Evolutionary conservation across 2,329 filamentous ascomycete species (phyloP).

Genomic region (Aspergillus melleus): DNA sequence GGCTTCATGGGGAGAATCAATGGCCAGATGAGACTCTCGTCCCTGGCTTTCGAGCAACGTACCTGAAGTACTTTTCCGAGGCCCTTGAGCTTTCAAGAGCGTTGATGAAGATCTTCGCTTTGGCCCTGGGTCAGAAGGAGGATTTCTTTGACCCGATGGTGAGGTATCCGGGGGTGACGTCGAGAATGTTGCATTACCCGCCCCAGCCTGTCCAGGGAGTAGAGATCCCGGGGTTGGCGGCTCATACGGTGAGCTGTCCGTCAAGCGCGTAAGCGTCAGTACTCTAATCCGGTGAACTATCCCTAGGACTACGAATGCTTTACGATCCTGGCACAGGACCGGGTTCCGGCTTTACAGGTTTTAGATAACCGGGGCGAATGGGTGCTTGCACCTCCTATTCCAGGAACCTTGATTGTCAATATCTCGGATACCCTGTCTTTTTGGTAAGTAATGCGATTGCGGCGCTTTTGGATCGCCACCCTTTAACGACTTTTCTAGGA

Average conservation of each 20-base stretch:
- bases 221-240: slow-evolving; percentile 40
- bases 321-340: slow-evolving; percentile 43
- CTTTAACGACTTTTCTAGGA: slow-evolving; percentile 24
- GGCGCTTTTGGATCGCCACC: too few relatives aligned
- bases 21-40: slow-evolving; percentile 22
- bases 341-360: slow-evolving; percentile 38
- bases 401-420: slow-evolving; percentile 31
- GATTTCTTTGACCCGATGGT: slow-evolving; percentile 38
- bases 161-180: slow-evolving; percentile 36
- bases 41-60: slow-evolving; percentile 16
- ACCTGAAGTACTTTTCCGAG: slow-evolving; percentile 21
- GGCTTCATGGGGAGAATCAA: slow-evolving; percentile 25
- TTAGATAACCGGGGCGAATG: slow-evolving; percentile 32
- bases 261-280: too few relatives aligned
- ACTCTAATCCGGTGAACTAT: background rate
- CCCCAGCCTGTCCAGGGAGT: slow-evolving; percentile 35
- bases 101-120: slow-evolving; percentile 40
- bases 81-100: slow-evolving; percentile 17
- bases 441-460: slow-evolving; percentile 17
- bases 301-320: slow-evolving; percentile 41
- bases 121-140: slow-evolving; percentile 41
- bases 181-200: slow-evolving; percentile 44
- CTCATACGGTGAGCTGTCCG: slow-evolving; percentile 34
- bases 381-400: slow-evolving; percentile 25
- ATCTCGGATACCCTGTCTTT: slow-evolving; percentile 33